These are phyloP conservation scores for Botryotinia convoluta DNA, from an alignment of 2,329 filamentous ascomycete species.

Conservation along the genomic window DNA sequence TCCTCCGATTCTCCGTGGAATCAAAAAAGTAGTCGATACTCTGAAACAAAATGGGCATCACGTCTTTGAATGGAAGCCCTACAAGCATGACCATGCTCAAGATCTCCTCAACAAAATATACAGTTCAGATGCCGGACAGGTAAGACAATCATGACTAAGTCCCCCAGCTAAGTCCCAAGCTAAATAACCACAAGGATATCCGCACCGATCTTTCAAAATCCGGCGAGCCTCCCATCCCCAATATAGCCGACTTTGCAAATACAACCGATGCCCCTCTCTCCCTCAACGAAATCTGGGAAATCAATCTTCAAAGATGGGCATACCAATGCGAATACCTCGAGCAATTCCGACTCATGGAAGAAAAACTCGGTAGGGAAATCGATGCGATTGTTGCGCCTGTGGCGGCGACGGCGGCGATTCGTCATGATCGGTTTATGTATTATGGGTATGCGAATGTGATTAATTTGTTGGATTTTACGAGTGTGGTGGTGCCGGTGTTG, in stretches of 20 bases:
- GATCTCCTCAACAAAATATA: slow-evolving; percentile 34
- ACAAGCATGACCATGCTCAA: slow-evolving; percentile 37
- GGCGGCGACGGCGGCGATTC: slow-evolving; percentile 38
- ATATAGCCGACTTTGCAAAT: slow-evolving; percentile 33
- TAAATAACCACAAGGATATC: slow-evolving; percentile 24
- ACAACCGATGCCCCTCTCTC: slow-evolving; percentile 26
- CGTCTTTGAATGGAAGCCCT: slow-evolving; percentile 41
- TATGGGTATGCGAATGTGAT: slow-evolving; percentile 32
- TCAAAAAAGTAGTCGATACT: slow-evolving; percentile 49
- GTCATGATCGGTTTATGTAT: slow-evolving; percentile 32
- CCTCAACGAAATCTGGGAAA: slow-evolving; percentile 31
- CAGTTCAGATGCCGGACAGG: slow-evolving; percentile 30
- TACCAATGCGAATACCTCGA: slow-evolving; percentile 40
- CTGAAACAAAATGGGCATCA: slow-evolving; percentile 53
- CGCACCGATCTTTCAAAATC: slow-evolving; percentile 27
- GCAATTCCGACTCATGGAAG: slow-evolving; percentile 34
- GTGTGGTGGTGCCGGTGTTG: slow-evolving; percentile 45
- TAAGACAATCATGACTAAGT: not conserved
- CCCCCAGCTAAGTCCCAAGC: not conserved
- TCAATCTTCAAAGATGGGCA: slow-evolving; percentile 31
- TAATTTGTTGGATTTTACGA: slow-evolving; percentile 38
- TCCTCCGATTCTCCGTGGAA: slow-evolving; percentile 55
- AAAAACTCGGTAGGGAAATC: slow-evolving; percentile 33
- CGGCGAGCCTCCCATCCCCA: slow-evolving; percentile 42
- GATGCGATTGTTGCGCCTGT: slow-evolving; percentile 39